Conservation (phyloP, 2,329 filamentous ascomycete genomes). For the Aspergillus tamarii region DNA sequence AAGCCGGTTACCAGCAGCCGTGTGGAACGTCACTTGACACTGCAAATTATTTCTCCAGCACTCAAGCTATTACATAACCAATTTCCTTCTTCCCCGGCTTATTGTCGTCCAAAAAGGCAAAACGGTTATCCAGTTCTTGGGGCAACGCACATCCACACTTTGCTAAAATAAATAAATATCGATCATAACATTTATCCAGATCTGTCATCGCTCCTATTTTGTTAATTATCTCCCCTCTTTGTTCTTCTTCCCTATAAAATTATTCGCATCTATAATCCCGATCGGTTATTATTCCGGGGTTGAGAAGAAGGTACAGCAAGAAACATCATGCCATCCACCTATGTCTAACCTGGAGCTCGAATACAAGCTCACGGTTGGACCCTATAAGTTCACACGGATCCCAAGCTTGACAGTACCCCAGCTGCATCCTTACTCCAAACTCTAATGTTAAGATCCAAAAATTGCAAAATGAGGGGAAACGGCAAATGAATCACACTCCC, state of each 20-base stretch:
- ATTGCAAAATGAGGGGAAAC: slow-evolving; percentile 19
- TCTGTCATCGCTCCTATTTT: not conserved
- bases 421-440: slow-evolving; percentile 5
- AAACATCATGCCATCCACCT: not conserved
- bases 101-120: slow-evolving; percentile 12
- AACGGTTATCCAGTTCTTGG: slow-evolving; percentile 6
- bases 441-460: slow-evolving; percentile 1
- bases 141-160: not conserved
- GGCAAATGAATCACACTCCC: slow-evolving; percentile 14
- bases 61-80: slow-evolving; percentile 24
- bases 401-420: slow-evolving; percentile 3
- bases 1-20: slow-evolving; percentile 28
- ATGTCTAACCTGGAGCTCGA: not conserved
- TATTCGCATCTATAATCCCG: not conserved
- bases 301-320: not conserved
- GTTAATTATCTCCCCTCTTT: not conserved
- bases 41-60: not conserved
- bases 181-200: not conserved
- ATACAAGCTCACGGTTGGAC: not conserved
- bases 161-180: not conserved
- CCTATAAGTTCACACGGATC: slow-evolving; percentile 7
- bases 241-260: not conserved
- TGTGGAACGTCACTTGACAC: slow-evolving; percentile 27
- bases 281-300: not conserved
- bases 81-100: slow-evolving; percentile 10